Evolutionary conservation across 1,284 basidiomycete genomes (phyloP), one percentile per base, ranked within the genome.

Genomic region (Leccinum fuscescens): DNA sequence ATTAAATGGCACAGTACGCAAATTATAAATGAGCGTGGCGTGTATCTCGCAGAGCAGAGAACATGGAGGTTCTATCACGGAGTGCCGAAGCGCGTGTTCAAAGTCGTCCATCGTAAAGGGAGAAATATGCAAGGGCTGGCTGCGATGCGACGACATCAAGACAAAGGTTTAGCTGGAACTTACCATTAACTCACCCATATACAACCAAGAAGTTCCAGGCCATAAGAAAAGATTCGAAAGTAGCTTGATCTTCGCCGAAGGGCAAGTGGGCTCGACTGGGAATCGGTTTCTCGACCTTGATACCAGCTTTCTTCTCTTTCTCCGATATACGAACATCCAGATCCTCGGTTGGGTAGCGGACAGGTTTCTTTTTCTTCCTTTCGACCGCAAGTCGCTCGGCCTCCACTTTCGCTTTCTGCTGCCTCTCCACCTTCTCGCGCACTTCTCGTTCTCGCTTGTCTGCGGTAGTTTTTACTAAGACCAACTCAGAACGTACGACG

Each of bases 61-160:
- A 67, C 94, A 95, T 1, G 88, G 82, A 3, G 88, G 82, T 35
- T 93, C 92, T 39, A 79, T 69, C 55, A 84, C 78, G 14, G 82
- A 80, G 73, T 99, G 96, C 55, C 89, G 86, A 29, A 99, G 79
- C 0, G 94, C 90, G 62, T 88, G 84, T 71, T 96, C 94, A 71
- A 92, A 94, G 68, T 98, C 97, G 73, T 99, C 97, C 67, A 98
- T 80, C 0, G 94, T 91, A 73, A 98, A 94, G 9, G 89, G 79
- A n/a, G 96, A 96, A 9, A 99, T 77, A 64, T 90, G 86, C 14
- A 99, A 80, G 2, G 95, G 89, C 82, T 92, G 89, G 7, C 94
- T 94, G 69, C 15, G 46, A 52, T 54, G 53, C 17, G 35, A 12
- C 53, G 37, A 12, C 54, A 54, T 63, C 61, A 60, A 37, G 37